Conservation (phyloP, 2,329 filamentous ascomycete species). For the Neofusicoccum laricinum region DNA sequence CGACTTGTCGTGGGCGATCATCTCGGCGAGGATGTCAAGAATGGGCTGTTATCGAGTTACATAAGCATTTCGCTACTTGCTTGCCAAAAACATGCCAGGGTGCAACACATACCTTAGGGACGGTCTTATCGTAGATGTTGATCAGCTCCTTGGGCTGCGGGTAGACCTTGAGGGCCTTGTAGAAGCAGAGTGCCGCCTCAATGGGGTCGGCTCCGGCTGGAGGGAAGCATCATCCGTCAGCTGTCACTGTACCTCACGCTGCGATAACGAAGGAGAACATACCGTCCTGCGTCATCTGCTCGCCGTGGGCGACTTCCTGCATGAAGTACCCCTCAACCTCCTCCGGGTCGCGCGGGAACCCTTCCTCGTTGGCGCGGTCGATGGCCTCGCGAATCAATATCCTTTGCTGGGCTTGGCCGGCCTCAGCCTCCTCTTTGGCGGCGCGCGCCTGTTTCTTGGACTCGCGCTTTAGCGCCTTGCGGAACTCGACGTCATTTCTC, state of each 20-base stretch:
- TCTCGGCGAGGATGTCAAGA: slow-evolving; percentile 92
- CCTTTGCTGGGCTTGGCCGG: slow-evolving; percentile 64
- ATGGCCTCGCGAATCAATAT: slow-evolving; percentile 73
- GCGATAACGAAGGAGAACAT: slow-evolving; percentile 12
- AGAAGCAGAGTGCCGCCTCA: slow-evolving; percentile 91
- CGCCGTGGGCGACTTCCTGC: slow-evolving; percentile 86
- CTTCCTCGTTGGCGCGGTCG: slow-evolving; percentile 80
- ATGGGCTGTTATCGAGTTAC: slow-evolving; percentile 61
- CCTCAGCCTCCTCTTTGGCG: slow-evolving; percentile 70
- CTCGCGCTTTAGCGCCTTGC: slow-evolving; percentile 66
- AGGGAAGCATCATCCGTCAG: background rate
- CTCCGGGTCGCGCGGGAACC: slow-evolving; percentile 85
- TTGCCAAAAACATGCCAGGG: background rate
- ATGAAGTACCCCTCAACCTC: slow-evolving; percentile 97
- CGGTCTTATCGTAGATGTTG: slow-evolving; percentile 96
- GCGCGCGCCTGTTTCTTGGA: slow-evolving; percentile 69
- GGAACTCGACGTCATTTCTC: slow-evolving; percentile 62
- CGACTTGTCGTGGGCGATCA: slow-evolving; percentile 87
- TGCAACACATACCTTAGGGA: slow-evolving; percentile 70
- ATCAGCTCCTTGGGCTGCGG: slow-evolving; percentile 90
- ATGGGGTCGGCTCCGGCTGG: slow-evolving; percentile 62
- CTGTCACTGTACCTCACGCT: background rate
- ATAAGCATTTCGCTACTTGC: slow-evolving; percentile 15
- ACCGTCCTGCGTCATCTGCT: slow-evolving; percentile 81
- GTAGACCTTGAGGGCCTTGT: slow-evolving; percentile 98